phyloP scores from a whole-genome alignment of 1,139 yeast species.

The Hemisphaericaspora xylanilytica region DNA sequence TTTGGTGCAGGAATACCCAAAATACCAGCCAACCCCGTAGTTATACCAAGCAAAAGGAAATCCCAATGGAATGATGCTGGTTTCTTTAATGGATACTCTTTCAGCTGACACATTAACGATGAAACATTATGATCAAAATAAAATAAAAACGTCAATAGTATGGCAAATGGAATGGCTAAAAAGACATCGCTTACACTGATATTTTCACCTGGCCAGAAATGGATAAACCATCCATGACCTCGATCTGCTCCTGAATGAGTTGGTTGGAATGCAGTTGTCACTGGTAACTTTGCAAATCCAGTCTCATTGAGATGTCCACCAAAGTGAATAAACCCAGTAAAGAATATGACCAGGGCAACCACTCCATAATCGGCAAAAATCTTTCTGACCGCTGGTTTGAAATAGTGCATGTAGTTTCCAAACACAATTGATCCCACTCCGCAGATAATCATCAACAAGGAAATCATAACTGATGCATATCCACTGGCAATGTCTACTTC shows the following conservation, averaged over 20 bases:
- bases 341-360: conserved; percentile 78
- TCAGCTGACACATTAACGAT: conserved; percentile 84
- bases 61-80: conserved; percentile 95
- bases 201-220: conserved; percentile 64
- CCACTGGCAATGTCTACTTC: conserved; percentile 53
- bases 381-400: conserved; percentile 60
- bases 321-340: conserved; percentile 88
- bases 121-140: conserved; percentile 96
- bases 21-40: conserved; percentile 84
- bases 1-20: conserved; percentile 94
- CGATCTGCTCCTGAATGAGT: conserved; percentile 44
- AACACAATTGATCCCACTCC: conserved; percentile 66
- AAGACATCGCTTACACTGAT: conserved; percentile 74
- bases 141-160: conserved; percentile 76
- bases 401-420: conserved; percentile 58
- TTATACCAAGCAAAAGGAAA: conserved; percentile 75
- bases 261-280: conserved; percentile 74
- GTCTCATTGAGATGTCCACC: conserved; percentile 65
- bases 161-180: conserved; percentile 88
- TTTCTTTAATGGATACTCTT: conserved; percentile 74
- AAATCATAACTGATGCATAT: conserved; percentile 71
- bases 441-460: conserved; percentile 68
- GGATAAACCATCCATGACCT: conserved; percentile 69
- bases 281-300: conserved; percentile 61
- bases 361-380: conserved; percentile 83